phyloP scores from a whole-genome alignment of 176 grass and related monocot genomes.

The Carex littledalei region DNA sequence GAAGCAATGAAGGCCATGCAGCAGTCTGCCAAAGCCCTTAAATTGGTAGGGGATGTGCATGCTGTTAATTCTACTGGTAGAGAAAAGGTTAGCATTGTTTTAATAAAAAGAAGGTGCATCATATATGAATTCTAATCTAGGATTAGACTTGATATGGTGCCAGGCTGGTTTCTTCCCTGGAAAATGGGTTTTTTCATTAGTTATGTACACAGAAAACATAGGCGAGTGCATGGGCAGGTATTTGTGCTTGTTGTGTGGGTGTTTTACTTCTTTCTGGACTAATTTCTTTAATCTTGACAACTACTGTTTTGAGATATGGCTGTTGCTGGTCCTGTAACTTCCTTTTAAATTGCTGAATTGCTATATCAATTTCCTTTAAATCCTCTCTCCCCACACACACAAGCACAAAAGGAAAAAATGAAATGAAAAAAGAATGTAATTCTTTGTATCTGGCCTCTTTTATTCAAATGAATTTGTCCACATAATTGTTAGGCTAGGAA shows the following conservation, averaged over 20 bases:
- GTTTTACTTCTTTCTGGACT: neutral
- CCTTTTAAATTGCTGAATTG: neutral
- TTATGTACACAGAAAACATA: neutral
- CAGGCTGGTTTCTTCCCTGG: neutral
- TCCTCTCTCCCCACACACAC: neutral
- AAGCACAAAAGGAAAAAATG: neutral
- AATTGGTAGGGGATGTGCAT: constrained; percentile 98
- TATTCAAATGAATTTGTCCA: neutral
- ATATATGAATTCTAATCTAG: neutral
- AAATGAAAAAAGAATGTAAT: neutral
- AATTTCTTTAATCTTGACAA: neutral
- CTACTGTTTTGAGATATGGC: neutral
- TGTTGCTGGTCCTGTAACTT: neutral
- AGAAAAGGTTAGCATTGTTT: constrained; percentile 65
- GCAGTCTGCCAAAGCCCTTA: constrained; percentile 97
- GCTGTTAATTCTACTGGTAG: constrained; percentile 79
- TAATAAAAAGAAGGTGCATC: neutral
- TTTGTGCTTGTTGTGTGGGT: neutral
- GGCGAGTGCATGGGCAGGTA: neutral
- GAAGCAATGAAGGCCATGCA: constrained; percentile 97
- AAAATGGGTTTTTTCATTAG: neutral
- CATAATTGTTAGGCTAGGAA: constrained; percentile 68
- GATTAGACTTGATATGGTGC: neutral
- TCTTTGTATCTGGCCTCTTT: neutral
- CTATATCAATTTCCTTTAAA: neutral